Evolutionary conservation across 164 flowering plant genomes (phyloP).

Genomic region (Litsea cubeba): DNA sequence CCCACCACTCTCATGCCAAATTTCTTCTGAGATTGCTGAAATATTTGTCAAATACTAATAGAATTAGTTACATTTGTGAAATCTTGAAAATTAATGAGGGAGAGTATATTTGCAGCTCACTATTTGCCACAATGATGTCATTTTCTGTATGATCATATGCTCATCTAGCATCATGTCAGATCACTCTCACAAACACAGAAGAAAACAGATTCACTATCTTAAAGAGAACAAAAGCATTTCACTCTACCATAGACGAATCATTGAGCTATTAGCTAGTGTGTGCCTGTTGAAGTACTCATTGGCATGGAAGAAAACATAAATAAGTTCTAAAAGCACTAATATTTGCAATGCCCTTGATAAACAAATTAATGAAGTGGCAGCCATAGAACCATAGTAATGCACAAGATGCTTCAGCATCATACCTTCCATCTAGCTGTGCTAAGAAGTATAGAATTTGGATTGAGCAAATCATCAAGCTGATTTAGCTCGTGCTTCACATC

Average conservation of each 20-base stretch:
- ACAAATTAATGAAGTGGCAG: not conserved
- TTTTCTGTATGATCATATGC: not conserved
- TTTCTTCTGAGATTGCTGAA: no score
- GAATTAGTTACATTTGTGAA: no score
- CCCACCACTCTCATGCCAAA: no score
- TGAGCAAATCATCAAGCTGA: slow-evolving; percentile 64
- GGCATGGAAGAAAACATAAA: not conserved
- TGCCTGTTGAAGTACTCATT: no score
- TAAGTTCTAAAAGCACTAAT: not conserved
- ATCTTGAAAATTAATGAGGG: not conserved
- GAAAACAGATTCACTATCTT: not conserved
- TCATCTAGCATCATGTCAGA: not conserved
- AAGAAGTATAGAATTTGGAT: slow-evolving; percentile 47
- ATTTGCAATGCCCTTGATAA: no score
- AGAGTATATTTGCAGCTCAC: not conserved
- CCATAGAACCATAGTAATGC: not conserved
- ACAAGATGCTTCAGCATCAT: slow-evolving; percentile 2
- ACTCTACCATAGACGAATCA: no score
- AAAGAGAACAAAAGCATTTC: no score
- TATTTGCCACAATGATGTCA: not conserved
- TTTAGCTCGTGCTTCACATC: slow-evolving; percentile 55
- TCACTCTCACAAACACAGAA: not conserved
- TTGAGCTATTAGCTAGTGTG: no score
- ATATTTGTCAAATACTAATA: no score
- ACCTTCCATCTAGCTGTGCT: slow-evolving; percentile 72